A percentile compares a stretch with the other conserved stretches of the same genome.
Conservation (phyloP, 2,329 filamentous ascomycete genomes). For the Neofusicoccum sp. region DNA sequence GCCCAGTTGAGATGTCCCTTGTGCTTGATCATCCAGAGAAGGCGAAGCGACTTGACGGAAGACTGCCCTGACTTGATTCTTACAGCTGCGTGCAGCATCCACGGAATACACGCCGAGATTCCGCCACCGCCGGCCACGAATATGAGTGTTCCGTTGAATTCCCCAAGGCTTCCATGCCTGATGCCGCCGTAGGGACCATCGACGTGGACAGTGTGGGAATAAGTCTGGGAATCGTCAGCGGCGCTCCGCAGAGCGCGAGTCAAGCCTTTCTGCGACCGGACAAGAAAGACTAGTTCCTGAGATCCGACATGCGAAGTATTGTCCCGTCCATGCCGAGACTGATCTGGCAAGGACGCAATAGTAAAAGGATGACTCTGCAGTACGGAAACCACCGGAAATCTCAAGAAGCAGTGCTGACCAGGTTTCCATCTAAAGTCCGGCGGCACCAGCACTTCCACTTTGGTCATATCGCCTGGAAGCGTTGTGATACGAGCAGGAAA, state of each 20-base stretch:
- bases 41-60: neutral
- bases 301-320: neutral
- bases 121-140: neutral
- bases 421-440: neutral
- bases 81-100: neutral
- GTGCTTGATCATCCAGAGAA: neutral
- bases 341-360: neutral
- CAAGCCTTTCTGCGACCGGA: neutral
- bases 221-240: neutral
- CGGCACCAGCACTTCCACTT: neutral
- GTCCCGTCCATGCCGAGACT: neutral
- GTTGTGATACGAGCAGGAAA: neutral
- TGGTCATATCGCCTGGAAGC: neutral
- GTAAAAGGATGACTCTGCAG: neutral
- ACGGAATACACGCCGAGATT: neutral
- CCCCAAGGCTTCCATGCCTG: neutral
- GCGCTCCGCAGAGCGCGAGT: neutral
- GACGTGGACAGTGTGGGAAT: neutral
- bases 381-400: neutral
- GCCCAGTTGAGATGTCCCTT: neutral
- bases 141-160: neutral
- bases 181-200: neutral
- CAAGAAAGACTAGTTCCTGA: neutral
- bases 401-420: neutral
- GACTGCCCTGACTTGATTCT: neutral